Conservation (phyloP, 441 rosid species). For the Erodium texanum region DNA sequence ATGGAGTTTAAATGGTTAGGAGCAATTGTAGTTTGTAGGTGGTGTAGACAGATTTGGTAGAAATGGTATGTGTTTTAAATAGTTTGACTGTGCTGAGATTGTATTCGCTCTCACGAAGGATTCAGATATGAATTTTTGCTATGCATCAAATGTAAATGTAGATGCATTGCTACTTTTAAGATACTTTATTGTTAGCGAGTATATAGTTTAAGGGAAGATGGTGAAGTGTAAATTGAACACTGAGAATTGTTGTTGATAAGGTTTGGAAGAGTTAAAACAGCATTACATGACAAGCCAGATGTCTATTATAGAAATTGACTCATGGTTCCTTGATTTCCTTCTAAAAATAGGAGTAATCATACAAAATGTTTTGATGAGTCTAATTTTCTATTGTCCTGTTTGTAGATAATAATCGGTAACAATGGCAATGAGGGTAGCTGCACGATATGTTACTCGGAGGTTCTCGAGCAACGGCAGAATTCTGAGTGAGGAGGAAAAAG, state of each 20-base stretch:
- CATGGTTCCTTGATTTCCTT: neutral
- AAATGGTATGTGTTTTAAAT: neutral
- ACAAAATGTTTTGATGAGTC: neutral
- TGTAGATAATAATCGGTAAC: slow-evolving; percentile 19
- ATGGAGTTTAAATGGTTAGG: neutral
- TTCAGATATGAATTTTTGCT: neutral
- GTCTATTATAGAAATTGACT: neutral
- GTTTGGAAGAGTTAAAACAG: neutral
- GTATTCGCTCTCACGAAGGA: neutral
- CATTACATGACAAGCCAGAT: neutral
- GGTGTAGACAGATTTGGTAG: neutral
- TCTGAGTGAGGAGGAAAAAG: slow-evolving; percentile 85
- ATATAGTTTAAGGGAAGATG: too few relatives aligned
- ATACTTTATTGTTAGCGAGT: neutral
- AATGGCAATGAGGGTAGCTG: slow-evolving; percentile 30
- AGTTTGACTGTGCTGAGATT: neutral
- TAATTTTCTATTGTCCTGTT: neutral
- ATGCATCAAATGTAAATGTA: neutral
- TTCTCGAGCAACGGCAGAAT: slow-evolving; percentile 64
- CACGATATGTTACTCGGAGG: slow-evolving; percentile 49
- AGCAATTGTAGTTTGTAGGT: neutral
- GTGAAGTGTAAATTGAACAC: neutral
- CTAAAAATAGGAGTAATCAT: neutral
- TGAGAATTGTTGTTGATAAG: neutral
- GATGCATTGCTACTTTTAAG: neutral